phyloP scores from a whole-genome alignment of 331 rosid species.

The Prunus yedoensis region DNA sequence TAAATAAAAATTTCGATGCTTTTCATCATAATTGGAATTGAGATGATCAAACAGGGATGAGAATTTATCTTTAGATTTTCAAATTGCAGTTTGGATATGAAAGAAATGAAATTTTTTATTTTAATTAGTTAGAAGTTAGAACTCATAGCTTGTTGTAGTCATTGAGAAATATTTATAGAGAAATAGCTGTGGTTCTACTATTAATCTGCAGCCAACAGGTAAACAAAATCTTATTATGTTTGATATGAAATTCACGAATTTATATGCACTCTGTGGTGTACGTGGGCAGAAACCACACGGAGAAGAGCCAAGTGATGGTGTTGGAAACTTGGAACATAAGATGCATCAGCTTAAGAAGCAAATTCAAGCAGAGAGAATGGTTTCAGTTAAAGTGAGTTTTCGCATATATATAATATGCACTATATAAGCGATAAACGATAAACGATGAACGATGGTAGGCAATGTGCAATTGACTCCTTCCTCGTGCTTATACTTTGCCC shows the following conservation, averaged over 20 bases:
- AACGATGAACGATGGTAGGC: background rate
- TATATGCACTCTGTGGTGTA: background rate
- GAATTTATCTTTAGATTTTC: background rate
- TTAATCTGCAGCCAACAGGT: background rate
- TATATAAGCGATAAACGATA: background rate
- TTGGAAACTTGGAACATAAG: constrained; percentile 51
- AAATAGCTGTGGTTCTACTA: too few relatives aligned
- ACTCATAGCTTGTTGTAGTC: background rate
- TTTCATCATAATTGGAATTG: constrained; percentile 16
- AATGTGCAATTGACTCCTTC: background rate
- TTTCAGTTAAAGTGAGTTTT: constrained; percentile 50
- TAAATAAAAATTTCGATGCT: constrained; percentile 4
- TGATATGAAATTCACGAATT: background rate
- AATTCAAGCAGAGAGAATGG: constrained; percentile 68
- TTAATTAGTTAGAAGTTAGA: background rate
- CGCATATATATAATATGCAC: background rate
- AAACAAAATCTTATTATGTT: background rate
- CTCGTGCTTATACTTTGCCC: constrained; percentile 20
- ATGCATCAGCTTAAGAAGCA: constrained; percentile 70
- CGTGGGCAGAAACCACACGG: constrained; percentile 44
- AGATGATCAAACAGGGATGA: background rate
- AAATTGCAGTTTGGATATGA: constrained; percentile 1
- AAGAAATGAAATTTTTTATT: constrained; percentile 4
- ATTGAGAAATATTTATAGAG: background rate
- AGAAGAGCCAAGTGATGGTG: constrained; percentile 40